A percentile compares a stretch with the other conserved stretches of the same genome.
Evolutionary conservation across 176 grass and related monocot species (phyloP).

Genomic region (Juncus effusus): DNA sequence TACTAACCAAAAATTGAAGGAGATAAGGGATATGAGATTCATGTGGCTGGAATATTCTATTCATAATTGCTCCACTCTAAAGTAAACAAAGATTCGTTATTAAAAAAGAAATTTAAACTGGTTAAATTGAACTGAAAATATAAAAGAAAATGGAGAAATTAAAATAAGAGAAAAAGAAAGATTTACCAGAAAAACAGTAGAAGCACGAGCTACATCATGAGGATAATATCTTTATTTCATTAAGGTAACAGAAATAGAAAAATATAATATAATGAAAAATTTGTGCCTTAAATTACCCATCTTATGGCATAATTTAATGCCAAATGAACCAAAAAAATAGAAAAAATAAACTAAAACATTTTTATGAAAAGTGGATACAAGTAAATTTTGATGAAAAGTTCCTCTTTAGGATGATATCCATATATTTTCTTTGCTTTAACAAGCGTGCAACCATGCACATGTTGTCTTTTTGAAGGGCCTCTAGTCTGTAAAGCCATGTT

Average conservation of each 20-base stretch:
- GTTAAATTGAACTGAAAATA: neutral
- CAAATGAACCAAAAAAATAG: constrained; percentile 12
- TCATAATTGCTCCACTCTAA: constrained; percentile 72
- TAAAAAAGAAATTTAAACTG: neutral
- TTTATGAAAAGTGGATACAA: constrained; percentile 64
- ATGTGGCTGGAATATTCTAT: constrained; percentile 80
- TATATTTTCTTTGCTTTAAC: constrained; percentile 93
- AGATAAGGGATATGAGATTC: constrained; percentile 97
- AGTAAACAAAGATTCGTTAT: constrained; percentile 33
- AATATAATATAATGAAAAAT: constrained; percentile 4
- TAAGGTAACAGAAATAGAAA: constrained; percentile 38
- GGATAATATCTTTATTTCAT: constrained; percentile 90
- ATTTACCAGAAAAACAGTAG: constrained; percentile 71
- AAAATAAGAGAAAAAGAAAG: constrained; percentile 1
- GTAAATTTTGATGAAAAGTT: constrained; percentile 86
- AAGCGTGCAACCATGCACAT: constrained; percentile 85
- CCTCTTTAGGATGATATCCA: constrained; percentile 71
- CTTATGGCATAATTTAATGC: neutral
- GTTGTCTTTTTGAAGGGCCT: constrained; percentile 57
- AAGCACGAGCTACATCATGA: constrained; percentile 72
- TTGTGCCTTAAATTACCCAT: no score
- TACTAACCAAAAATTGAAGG: constrained; percentile 93
- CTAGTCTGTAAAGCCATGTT: constrained; percentile 41
- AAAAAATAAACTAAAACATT: constrained; percentile 24
- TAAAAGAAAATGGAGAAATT: constrained; percentile 14